Conservation (phyloP, 129 eudicot species). For the Scalesia atractyloides region DNA sequence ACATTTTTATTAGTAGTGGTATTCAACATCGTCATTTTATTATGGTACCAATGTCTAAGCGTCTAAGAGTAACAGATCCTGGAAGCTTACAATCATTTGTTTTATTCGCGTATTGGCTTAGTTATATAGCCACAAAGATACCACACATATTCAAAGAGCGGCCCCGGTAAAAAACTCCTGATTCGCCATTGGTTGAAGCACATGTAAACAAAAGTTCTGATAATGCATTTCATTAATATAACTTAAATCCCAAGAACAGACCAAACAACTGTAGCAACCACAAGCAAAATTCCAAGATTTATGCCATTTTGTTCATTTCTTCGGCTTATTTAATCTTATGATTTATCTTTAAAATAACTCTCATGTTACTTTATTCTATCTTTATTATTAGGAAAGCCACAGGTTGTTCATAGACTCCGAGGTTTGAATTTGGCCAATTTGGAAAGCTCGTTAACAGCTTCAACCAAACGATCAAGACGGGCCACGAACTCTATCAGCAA, state of each 20-base stretch:
- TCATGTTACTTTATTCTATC: constrained; percentile 29
- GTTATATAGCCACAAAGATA: too few species aligned
- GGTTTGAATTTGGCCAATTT: constrained; percentile 59
- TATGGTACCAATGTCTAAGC: too few species aligned
- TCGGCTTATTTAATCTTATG: neutral
- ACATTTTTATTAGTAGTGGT: too few species aligned
- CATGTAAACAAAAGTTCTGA: neutral
- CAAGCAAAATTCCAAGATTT: neutral
- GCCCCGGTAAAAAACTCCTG: too few species aligned
- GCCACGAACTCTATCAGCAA: constrained; percentile 78
- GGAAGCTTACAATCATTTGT: too few species aligned
- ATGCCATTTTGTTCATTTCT: constrained; percentile 2
- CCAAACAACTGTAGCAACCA: constrained; percentile 2
- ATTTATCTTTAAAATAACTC: neutral
- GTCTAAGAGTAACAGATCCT: too few species aligned
- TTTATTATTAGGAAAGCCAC: neutral
- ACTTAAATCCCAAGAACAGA: neutral
- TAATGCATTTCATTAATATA: neutral
- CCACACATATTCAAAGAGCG: too few species aligned
- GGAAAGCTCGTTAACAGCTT: constrained; percentile 70
- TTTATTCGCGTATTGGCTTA: too few species aligned
- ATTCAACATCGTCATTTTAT: too few species aligned
- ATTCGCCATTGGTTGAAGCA: neutral
- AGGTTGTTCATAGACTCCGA: constrained; percentile 33
- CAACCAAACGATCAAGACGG: constrained; percentile 85